Evolutionary conservation across 352 stramenopile species (phyloP).

Genomic region (Phytophthora hibernalis): DNA sequence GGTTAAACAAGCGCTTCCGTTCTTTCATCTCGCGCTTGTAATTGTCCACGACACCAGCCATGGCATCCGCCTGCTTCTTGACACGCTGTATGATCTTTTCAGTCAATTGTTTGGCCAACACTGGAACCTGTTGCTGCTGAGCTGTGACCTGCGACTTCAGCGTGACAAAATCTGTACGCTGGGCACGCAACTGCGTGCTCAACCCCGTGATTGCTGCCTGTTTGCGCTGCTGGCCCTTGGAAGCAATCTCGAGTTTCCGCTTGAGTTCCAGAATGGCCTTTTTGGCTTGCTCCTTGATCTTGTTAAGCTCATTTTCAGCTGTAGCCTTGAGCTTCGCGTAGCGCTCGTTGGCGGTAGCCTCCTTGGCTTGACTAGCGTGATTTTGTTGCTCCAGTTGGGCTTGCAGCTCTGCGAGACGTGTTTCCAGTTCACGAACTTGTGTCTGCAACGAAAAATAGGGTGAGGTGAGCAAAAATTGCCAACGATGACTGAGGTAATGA

Average conservation of each 20-base stretch:
- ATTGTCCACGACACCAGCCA: conserved; percentile 89
- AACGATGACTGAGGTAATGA: not conserved
- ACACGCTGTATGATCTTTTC: conserved; percentile 78
- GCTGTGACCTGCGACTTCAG: conserved; percentile 62
- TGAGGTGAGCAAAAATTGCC: not conserved
- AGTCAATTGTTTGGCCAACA: conserved; percentile 71
- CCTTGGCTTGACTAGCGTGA: conserved; percentile 51
- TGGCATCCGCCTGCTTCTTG: conserved; percentile 76
- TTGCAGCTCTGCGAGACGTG: conserved; percentile 42
- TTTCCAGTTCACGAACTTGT: conserved; percentile 51
- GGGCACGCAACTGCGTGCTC: conserved; percentile 53
- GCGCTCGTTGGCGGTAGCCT: conserved; percentile 65
- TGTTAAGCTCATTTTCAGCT: conserved; percentile 75
- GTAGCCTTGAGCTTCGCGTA: conserved; percentile 82
- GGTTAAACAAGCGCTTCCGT: conserved; percentile 93
- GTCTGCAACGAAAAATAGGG: conserved; percentile 23
- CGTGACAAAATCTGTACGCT: conserved; percentile 57
- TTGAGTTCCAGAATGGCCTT: conserved; percentile 88
- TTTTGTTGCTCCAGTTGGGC: conserved; percentile 63
- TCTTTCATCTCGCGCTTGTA: conserved; percentile 91
- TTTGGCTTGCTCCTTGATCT: conserved; percentile 91
- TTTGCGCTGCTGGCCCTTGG: conserved; percentile 70
- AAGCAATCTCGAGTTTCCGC: conserved; percentile 68
- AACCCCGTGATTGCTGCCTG: conserved; percentile 49
- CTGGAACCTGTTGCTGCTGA: conserved; percentile 66